phyloP scores from a whole-genome alignment of 208 protist genomes.

The Crithidia sp. region DNA sequence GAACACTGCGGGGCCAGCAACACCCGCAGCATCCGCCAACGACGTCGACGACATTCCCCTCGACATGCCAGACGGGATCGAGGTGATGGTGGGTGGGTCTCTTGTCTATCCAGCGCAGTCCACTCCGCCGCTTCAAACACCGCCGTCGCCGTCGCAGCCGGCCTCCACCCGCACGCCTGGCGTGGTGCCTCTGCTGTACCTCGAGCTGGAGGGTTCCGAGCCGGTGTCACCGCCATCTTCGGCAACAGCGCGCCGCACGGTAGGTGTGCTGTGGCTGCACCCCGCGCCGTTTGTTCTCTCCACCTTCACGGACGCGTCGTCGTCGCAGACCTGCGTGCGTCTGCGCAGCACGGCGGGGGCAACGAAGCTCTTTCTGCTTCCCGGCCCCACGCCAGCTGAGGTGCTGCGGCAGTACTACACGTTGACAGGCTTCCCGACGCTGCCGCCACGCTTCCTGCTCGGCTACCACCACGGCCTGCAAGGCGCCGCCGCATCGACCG shows the following conservation, averaged over 20 bases:
- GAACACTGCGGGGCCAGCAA: background rate
- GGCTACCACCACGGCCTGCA: constrained; percentile 94
- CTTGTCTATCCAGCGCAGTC: background rate
- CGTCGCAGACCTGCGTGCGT: constrained; percentile 18
- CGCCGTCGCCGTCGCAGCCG: too few species aligned
- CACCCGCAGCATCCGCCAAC: background rate
- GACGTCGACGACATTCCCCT: constrained; percentile 13
- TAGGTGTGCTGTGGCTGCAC: constrained; percentile 58
- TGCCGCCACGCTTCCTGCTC: constrained; percentile 95
- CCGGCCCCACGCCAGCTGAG: constrained; percentile 80
- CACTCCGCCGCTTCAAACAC: too few species aligned
- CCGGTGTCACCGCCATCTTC: background rate
- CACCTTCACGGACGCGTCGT: constrained; percentile 12
- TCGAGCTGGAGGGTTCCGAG: constrained; percentile 15
- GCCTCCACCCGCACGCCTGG: background rate
- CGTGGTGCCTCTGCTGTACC: constrained; percentile 32
- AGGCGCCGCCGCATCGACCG: constrained; percentile 8
- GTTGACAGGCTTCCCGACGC: constrained; percentile 91
- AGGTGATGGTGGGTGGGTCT: constrained; percentile 25
- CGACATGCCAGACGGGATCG: constrained; percentile 20
- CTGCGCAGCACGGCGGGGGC: constrained; percentile 82
- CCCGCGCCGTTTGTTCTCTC: constrained; percentile 31
- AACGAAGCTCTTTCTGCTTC: constrained; percentile 94
- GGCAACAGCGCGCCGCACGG: constrained; percentile 13
- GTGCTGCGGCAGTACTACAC: constrained; percentile 93